A percentile compares a stretch with the other conserved stretches of the same genome.
phyloP scores from a whole-genome alignment of 306 rosid genomes.

The Cucumis sativus region DNA sequence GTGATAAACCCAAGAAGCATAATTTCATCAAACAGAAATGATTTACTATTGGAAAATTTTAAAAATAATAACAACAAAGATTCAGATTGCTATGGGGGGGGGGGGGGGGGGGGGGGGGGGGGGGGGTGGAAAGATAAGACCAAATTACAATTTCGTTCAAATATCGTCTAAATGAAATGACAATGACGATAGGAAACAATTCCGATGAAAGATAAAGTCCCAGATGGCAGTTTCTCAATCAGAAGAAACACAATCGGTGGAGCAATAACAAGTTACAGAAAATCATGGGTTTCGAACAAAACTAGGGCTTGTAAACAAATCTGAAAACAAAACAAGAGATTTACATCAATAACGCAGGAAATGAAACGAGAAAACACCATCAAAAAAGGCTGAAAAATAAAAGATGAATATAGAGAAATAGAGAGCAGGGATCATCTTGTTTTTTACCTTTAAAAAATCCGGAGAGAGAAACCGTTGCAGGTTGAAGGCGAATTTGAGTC shows the following conservation, averaged over 20 bases:
- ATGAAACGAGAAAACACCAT: background rate
- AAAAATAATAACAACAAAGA: background rate
- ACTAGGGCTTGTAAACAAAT: background rate
- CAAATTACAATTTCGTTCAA: background rate
- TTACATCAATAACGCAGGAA: background rate
- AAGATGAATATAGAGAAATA: background rate
- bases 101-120: too few relatives aligned
- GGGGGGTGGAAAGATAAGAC: background rate
- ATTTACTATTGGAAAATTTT: background rate
- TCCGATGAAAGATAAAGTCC: background rate
- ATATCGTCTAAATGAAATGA: background rate
- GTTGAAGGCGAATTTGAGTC: slow-evolving; percentile 5
- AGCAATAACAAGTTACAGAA: background rate
- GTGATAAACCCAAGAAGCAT: background rate
- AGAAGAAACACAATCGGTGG: background rate
- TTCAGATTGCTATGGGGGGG: background rate
- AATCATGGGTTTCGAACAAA: background rate
- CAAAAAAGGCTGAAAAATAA: background rate
- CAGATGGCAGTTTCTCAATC: background rate
- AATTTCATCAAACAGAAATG: background rate
- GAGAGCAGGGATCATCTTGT: background rate
- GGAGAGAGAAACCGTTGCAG: slow-evolving; percentile 11
- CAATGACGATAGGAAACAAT: background rate
- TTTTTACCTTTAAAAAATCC: slow-evolving; percentile 18
- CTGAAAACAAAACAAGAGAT: background rate